Conservation (phyloP, 768 basidiomycete species). For the Rhizopogon roseolus region DNA sequence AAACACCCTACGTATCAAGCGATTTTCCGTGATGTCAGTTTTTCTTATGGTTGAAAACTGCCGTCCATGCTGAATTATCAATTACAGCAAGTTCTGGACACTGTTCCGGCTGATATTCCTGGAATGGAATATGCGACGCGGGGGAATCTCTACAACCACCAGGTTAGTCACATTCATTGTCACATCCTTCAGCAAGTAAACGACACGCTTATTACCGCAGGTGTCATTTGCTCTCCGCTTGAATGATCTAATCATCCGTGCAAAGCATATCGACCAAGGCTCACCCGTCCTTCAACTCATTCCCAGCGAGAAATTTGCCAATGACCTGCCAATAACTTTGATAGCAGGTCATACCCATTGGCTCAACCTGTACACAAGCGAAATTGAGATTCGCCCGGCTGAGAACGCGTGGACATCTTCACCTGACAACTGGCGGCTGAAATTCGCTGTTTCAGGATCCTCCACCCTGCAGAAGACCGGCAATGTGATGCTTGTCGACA, state of each 20-base stretch:
- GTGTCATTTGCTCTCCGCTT: slow-evolving; percentile 18
- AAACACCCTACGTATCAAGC: slow-evolving; percentile 14
- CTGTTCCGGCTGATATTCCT: slow-evolving; percentile 18
- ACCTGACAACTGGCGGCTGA: slow-evolving; percentile 21
- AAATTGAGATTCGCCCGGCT: slow-evolving; percentile 24
- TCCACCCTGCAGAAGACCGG: slow-evolving; percentile 5
- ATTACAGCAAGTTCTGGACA: slow-evolving; percentile 15
- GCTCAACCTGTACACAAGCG: slow-evolving; percentile 19
- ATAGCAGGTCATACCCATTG: slow-evolving; percentile 23
- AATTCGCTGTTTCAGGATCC: slow-evolving; percentile 7
- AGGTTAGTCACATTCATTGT: slow-evolving; percentile 8
- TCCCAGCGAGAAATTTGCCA: slow-evolving; percentile 14
- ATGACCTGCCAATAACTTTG: slow-evolving; percentile 21
- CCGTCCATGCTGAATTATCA: not conserved
- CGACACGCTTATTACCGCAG: slow-evolving; percentile 5
- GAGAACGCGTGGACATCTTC: slow-evolving; percentile 20
- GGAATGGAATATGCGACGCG: slow-evolving; percentile 23
- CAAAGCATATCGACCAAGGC: not conserved
- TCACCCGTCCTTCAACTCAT: slow-evolving; percentile 15
- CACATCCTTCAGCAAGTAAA: not conserved
- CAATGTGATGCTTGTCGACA: slow-evolving; percentile 16
- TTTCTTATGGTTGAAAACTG: slow-evolving; percentile 10
- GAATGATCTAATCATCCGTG: slow-evolving; percentile 15
- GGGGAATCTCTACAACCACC: slow-evolving; percentile 10
- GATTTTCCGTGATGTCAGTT: slow-evolving; percentile 17